A percentile compares a stretch with the other conserved stretches of the same genome.
phyloP scores from a whole-genome alignment of 2,329 filamentous ascomycete species.

The Drechslera avenae region DNA sequence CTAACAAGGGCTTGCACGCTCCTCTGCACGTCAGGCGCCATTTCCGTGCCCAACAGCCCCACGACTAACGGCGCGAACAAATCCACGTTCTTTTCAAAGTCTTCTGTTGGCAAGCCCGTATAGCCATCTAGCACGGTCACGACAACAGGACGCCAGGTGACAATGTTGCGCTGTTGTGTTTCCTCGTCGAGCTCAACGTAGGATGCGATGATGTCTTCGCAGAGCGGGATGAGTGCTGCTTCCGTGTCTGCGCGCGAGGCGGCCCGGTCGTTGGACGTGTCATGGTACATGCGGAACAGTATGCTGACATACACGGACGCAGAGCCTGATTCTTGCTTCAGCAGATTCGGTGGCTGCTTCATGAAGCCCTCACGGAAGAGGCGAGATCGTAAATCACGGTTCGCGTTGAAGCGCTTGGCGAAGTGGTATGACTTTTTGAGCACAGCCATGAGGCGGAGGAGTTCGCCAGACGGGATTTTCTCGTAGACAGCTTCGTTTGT shows the following conservation, averaged over 20 bases:
- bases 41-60: conserved; percentile 80
- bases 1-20: conserved; percentile 78
- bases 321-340: conserved; percentile 94
- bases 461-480: conserved; percentile 86
- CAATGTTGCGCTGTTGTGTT: conserved; percentile 93
- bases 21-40: conserved; percentile 76
- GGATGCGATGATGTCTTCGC: conserved; percentile 87
- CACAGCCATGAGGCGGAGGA: conserved; percentile 89
- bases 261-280: conserved; percentile 80
- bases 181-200: conserved; percentile 92
- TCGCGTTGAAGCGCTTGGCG: conserved; percentile 94
- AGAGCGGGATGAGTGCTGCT: conserved; percentile 88
- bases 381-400: conserved; percentile 92
- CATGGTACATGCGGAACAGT: conserved; percentile 95
- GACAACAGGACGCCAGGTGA: conserved; percentile 96
- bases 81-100: conserved; percentile 78
- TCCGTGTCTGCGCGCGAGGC: conserved; percentile 84
- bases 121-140: conserved; percentile 96
- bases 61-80: conserved; percentile 87
- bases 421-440: conserved; percentile 97
- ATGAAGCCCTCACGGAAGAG: conserved; percentile 99
- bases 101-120: conserved; percentile 76
- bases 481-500: conserved; percentile 94
- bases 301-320: conserved; percentile 96
- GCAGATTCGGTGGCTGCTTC: conserved; percentile 96